phyloP scores from a whole-genome alignment of 352 stramenopile species.

The Pythium coloratum region DNA sequence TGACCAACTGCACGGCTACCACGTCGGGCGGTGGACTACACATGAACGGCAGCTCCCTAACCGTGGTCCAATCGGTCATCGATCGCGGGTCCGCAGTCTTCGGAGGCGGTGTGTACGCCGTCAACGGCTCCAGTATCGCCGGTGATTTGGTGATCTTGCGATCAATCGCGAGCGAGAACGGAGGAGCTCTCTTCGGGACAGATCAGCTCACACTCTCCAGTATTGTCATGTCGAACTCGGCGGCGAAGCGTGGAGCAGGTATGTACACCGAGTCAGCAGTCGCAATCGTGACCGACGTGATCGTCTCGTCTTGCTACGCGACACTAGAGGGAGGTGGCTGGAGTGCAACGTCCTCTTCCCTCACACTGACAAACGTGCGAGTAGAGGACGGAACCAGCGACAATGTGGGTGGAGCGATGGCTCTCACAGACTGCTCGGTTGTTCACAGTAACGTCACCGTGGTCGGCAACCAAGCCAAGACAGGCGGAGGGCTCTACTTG shows the following conservation, averaged over 20 bases:
- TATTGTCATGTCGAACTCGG: conserved; percentile 4
- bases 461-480: conserved; percentile 20
- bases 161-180: conserved; percentile 2
- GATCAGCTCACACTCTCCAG: conserved; percentile 3
- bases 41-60: conserved; percentile 7
- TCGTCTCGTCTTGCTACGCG: conserved; percentile 7
- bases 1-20: conserved; percentile 7
- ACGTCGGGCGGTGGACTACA: conserved; percentile 25
- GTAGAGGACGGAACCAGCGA: not conserved
- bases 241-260: conserved; percentile 34
- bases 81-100: conserved; percentile 7
- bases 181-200: conserved; percentile 24
- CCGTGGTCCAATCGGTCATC: not conserved
- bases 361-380: conserved; percentile 9
- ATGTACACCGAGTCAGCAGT: conserved; percentile 9
- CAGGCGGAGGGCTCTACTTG: conserved; percentile 44
- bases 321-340: conserved; percentile 34
- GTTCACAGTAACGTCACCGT: conserved; percentile 33
- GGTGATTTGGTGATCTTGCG: conserved; percentile 11
- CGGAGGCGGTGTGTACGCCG: conserved; percentile 21
- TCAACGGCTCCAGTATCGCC: not conserved
- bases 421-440: conserved; percentile 27
- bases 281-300: conserved; percentile 9
- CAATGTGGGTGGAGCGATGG: conserved; percentile 36
- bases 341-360: conserved; percentile 15